A percentile compares a stretch with the other conserved stretches of the same genome.
phyloP scores from a whole-genome alignment of 192 early-diverging fungal species.

The Rhizoclosmatium globosum region DNA sequence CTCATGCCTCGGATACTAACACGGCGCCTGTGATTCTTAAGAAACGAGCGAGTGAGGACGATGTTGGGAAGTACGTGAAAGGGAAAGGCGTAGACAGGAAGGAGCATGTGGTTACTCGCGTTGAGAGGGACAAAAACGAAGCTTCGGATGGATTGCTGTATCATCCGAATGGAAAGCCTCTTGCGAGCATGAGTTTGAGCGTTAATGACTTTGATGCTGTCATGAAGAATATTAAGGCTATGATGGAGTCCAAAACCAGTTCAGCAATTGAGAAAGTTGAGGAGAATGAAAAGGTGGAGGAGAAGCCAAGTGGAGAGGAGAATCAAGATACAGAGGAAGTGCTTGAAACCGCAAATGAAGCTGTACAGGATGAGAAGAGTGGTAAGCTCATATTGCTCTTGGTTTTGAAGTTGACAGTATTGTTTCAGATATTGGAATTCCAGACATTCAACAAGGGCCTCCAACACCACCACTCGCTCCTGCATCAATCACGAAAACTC shows the following conservation, averaged over 20 bases:
- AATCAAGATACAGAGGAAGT: not conserved
- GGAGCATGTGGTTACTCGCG: not conserved
- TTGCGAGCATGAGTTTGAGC: not conserved
- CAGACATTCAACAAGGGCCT: not conserved
- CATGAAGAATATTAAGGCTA: constrained; percentile 1
- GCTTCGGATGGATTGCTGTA: not conserved
- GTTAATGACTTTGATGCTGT: constrained; percentile 26
- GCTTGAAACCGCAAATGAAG: not conserved
- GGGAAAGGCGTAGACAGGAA: not conserved
- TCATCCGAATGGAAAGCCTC: not conserved
- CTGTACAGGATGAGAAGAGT: not conserved
- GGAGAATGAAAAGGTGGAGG: not conserved
- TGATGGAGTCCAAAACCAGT: constrained; percentile 16
- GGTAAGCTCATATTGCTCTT: not conserved
- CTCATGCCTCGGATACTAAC: not conserved
- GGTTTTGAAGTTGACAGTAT: no score
- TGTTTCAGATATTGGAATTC: not conserved
- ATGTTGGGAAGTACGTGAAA: not conserved
- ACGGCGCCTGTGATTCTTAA: not conserved
- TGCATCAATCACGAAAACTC: not conserved
- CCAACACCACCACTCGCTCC: not conserved
- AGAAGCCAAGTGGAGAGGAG: not conserved
- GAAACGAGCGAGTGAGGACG: not conserved
- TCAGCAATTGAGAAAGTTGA: not conserved
- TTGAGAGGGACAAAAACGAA: not conserved